Percentiles rank a stretch among this genome's conserved stretches.
Evolutionary conservation across 805 yeast genomes (phyloP).

Genomic region (Hanseniaspora clermontiae): DNA sequence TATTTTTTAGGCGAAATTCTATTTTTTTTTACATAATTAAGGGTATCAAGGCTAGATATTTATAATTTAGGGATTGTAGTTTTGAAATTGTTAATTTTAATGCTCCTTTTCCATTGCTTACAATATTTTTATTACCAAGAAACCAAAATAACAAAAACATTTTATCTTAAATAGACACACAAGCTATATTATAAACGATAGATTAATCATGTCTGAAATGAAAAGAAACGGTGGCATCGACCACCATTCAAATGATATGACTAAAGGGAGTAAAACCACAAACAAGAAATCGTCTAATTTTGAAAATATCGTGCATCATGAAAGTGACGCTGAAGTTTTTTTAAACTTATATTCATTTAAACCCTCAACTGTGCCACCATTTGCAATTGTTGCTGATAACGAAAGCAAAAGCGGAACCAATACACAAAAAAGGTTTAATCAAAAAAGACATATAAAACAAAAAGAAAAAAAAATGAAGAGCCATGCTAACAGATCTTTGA

Average conservation of each 20-base stretch:
- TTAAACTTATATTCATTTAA: slow-evolving; percentile 28
- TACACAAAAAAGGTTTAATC: slow-evolving; percentile 7
- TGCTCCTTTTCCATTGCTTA: no score
- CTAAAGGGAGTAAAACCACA: no score
- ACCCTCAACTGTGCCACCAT: slow-evolving; percentile 46
- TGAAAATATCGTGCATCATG: not conserved
- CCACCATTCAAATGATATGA: not conserved
- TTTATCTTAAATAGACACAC: not conserved
- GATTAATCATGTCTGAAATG: not conserved
- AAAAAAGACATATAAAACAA: slow-evolving; percentile 5
- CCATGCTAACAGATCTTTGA: not conserved
- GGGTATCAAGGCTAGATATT: no score
- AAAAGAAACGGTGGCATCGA: not conserved
- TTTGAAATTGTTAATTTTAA: no score
- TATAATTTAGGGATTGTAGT: no score
- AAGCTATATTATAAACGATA: not conserved
- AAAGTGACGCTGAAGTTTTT: slow-evolving; percentile 6
- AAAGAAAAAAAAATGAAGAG: not conserved
- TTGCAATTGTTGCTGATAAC: slow-evolving; percentile 41
- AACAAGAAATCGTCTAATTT: not conserved
- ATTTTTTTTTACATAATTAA: not conserved
- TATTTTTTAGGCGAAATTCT: not conserved
- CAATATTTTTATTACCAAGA: no score
- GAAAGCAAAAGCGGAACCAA: not conserved
- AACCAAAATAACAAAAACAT: not conserved